A percentile compares a stretch with the other conserved stretches of the same genome.
phyloP scores from a whole-genome alignment of 805 yeast genomes.

The Lipomyces chichibuensis region DNA sequence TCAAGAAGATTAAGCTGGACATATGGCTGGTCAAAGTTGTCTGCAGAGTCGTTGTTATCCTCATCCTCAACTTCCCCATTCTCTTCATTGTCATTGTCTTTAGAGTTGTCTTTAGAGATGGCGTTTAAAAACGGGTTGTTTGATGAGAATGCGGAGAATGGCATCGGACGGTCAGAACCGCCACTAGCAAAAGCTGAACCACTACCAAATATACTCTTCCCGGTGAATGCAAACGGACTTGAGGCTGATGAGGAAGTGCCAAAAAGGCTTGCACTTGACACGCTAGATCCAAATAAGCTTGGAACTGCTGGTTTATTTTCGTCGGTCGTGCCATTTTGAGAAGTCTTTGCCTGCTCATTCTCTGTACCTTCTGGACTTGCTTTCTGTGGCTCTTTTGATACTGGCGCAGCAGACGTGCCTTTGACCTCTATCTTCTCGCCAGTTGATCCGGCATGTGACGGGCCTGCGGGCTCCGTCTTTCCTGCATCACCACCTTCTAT shows the following conservation, averaged over 20 bases:
- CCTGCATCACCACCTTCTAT: not conserved
- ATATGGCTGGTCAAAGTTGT: slow-evolving; percentile 42
- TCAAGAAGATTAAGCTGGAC: slow-evolving; percentile 43
- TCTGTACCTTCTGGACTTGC: not conserved
- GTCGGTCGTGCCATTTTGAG: not conserved
- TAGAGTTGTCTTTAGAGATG: slow-evolving; percentile 12
- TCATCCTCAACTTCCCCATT: slow-evolving; percentile 36
- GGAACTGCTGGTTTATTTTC: slow-evolving; percentile 3
- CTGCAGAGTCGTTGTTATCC: slow-evolving; percentile 31
- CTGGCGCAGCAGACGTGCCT: not conserved
- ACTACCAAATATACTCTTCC: slow-evolving; percentile 3
- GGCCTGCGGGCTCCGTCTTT: not conserved
- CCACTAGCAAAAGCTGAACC: slow-evolving; percentile 2
- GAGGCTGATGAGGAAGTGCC: not conserved
- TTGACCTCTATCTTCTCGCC: not conserved
- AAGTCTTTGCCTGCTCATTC: not conserved
- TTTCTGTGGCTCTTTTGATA: slow-evolving; percentile 2
- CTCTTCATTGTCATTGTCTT: slow-evolving; percentile 33
- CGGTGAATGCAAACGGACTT: slow-evolving; percentile 3
- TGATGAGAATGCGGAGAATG: slow-evolving; percentile 15
- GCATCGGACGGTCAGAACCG: not conserved
- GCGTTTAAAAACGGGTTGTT: slow-evolving; percentile 26
- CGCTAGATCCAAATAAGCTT: not conserved
- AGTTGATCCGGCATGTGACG: not conserved
- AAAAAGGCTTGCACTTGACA: not conserved